Evolutionary conservation across 495 filamentous ascomycete genomes (phyloP).

Genomic region (Penicillium lagena): DNA sequence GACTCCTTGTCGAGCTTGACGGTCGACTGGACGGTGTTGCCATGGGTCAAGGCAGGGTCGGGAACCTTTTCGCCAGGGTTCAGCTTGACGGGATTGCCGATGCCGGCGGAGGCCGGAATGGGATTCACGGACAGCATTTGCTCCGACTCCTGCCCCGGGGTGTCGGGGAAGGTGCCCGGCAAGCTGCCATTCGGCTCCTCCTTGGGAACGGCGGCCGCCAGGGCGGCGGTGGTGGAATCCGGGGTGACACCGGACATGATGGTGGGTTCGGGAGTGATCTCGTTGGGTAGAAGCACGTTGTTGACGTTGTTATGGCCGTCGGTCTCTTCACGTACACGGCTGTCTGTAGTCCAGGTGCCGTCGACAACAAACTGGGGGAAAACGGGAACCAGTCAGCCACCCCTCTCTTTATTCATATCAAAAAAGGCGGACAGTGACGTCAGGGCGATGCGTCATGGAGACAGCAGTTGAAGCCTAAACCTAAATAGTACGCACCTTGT

Average conservation of each 20-base stretch:
- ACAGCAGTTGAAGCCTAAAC: not conserved
- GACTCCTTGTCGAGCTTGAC: conserved; percentile 76
- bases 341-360: conserved; percentile 76
- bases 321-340: conserved; percentile 66
- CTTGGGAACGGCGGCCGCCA: conserved; percentile 64
- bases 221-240: conserved; percentile 64
- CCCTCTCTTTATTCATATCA: not conserved
- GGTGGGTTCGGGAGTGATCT: conserved; percentile 47
- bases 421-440: conserved; percentile 21
- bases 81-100: conserved; percentile 74
- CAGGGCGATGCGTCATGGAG: conserved; percentile 27
- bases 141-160: conserved; percentile 54
- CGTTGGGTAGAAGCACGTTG: conserved; percentile 75
- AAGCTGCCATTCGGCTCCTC: conserved; percentile 42
- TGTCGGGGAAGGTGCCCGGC: conserved; percentile 78
- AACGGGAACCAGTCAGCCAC: conserved; percentile 3
- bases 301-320: conserved; percentile 77
- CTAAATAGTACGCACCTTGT: conserved; percentile 55
- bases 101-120: conserved; percentile 66
- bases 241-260: conserved; percentile 67
- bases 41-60: conserved; percentile 42
- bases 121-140: conserved; percentile 56
- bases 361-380: conserved; percentile 79
- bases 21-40: conserved; percentile 43
- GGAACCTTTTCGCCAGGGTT: conserved; percentile 77